Base-by-base conservation (phyloP, 495 filamentous ascomycete species). In the Aspergillus nanangensis region DNA sequence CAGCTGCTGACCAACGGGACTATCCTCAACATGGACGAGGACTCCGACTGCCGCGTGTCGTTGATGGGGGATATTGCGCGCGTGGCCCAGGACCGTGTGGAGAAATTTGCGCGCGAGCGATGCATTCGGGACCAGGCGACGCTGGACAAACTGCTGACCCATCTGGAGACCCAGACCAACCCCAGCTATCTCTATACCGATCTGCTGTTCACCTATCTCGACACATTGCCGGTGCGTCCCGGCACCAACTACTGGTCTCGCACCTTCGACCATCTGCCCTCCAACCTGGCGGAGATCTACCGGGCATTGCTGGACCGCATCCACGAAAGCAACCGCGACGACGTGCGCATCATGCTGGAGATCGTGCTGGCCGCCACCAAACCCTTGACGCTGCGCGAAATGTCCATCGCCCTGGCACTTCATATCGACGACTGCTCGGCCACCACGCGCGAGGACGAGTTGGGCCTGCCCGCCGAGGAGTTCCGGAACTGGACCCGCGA, bases 311-410 rank as follows among this genome's bases (percentile, higher is more conserved):
- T 67, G 25, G 8, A 29, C 10, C 31, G 44, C 9, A 47, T 42
- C 35, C 25, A 1, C 9, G 38, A 36, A 38, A 32, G 22, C 7
- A 14, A 55, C 7, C 41, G 19, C 2, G 29, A 36, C 7, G 19
- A 41, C 11, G 60, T 52, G 4, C 40, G 38, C 21, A 57, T 29
- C 18, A 21, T 67, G 15, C 55, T 72, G 1, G 48, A 66, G n/a
- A 67, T 69, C 8, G 45, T 72, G 9, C 27, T 65, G 7, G 59
- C 49, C n/a, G 58, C 67, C 10, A 11, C 22, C 32, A 36, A 55
- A 23, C 65, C 67, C 7, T 50, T 71, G 10, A 46, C 49, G 1
- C 14, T 64, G 1, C 15, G 41, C 4, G 64, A 69, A 41, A 50
- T 67, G 36, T 15, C 19, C 1, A 42, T 42, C 20, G 53, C 56